Conservation (phyloP, 2,329 filamentous ascomycete species). For the Coniochaeta hoffmannii region DNA sequence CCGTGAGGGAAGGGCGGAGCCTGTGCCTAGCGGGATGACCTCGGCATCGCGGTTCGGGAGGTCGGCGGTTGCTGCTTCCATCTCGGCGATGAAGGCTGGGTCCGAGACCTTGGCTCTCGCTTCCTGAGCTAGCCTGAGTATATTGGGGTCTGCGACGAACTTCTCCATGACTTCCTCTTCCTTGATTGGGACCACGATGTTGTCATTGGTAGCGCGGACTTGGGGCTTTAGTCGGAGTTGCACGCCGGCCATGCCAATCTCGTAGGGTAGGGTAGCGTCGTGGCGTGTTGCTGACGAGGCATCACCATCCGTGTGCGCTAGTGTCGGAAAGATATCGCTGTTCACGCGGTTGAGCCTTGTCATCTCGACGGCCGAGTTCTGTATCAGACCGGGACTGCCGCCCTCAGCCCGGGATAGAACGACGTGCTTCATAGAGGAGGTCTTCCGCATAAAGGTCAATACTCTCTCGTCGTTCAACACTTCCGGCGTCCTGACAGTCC, state of each 20-base stretch:
- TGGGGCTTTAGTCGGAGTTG: slow-evolving; percentile 40
- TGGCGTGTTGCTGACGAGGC: background rate
- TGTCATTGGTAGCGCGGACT: slow-evolving; percentile 35
- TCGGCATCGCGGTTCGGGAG: slow-evolving; percentile 71
- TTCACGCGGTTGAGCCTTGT: slow-evolving; percentile 68
- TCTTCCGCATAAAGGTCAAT: slow-evolving; percentile 59
- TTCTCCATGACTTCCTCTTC: slow-evolving; percentile 32
- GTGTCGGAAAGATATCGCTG: slow-evolving; percentile 55
- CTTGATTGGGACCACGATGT: slow-evolving; percentile 41
- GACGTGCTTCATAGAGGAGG: slow-evolving; percentile 60
- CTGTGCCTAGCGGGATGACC: slow-evolving; percentile 82
- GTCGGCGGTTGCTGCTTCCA: slow-evolving; percentile 48
- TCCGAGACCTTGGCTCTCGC: slow-evolving; percentile 35
- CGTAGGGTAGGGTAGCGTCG: slow-evolving; percentile 16
- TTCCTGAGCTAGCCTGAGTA: slow-evolving; percentile 44
- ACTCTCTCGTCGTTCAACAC: slow-evolving; percentile 58
- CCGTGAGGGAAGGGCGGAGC: slow-evolving; percentile 82
- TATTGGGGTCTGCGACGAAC: slow-evolving; percentile 22
- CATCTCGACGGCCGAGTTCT: slow-evolving; percentile 58
- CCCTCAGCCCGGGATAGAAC: slow-evolving; percentile 68
- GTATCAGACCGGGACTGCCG: slow-evolving; percentile 67
- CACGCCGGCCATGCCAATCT: slow-evolving; percentile 35
- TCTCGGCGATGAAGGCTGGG: slow-evolving; percentile 37
- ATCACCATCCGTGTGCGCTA: slow-evolving; percentile 6
- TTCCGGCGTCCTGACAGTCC: slow-evolving; percentile 64